Evolutionary conservation across 805 yeast genomes (phyloP).

Genomic region (Candida peoriensis): DNA sequence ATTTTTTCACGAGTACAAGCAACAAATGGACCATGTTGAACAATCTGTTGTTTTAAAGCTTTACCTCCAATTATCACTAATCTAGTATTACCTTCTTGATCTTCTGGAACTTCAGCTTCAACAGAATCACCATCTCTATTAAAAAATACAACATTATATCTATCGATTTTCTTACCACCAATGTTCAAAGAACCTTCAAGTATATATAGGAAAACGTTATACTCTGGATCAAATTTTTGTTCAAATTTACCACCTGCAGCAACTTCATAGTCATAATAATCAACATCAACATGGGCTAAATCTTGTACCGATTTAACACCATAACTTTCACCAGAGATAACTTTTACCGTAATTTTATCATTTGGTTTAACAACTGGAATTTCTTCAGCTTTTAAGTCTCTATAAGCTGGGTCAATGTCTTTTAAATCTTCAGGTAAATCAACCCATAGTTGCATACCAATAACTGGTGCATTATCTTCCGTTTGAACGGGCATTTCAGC

Average conservation of each 20-base stretch:
- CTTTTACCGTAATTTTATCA: slow-evolving; percentile 61
- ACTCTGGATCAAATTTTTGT: slow-evolving; percentile 55
- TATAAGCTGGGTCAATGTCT: slow-evolving; percentile 64
- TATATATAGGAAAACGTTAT: slow-evolving; percentile 67
- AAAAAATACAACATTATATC: slow-evolving; percentile 55
- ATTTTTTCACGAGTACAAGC: slow-evolving; percentile 65
- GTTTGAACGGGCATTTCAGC: slow-evolving; percentile 75
- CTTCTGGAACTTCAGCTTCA: slow-evolving; percentile 45
- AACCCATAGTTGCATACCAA: slow-evolving; percentile 86
- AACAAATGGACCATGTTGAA: slow-evolving; percentile 91
- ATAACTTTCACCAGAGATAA: slow-evolving; percentile 71
- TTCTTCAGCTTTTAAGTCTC: slow-evolving; percentile 66
- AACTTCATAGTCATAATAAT: slow-evolving; percentile 61
- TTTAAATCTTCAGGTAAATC: slow-evolving; percentile 67
- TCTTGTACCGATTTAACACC: slow-evolving; percentile 73
- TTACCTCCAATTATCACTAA: slow-evolving; percentile 77
- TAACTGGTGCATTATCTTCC: slow-evolving; percentile 42
- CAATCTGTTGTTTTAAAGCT: slow-evolving; percentile 64
- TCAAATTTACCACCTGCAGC: slow-evolving; percentile 59
- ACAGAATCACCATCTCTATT: slow-evolving; percentile 63
- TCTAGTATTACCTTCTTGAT: slow-evolving; percentile 41
- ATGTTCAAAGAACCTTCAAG: slow-evolving; percentile 55
- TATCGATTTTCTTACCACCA: slow-evolving; percentile 36
- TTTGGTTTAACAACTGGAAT: slow-evolving; percentile 65
- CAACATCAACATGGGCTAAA: slow-evolving; percentile 77